Evolutionary conservation across 345 rosid genomes (phyloP), one percentile per base, ranked within the genome.

Genomic region (Pistacia integerrima): DNA sequence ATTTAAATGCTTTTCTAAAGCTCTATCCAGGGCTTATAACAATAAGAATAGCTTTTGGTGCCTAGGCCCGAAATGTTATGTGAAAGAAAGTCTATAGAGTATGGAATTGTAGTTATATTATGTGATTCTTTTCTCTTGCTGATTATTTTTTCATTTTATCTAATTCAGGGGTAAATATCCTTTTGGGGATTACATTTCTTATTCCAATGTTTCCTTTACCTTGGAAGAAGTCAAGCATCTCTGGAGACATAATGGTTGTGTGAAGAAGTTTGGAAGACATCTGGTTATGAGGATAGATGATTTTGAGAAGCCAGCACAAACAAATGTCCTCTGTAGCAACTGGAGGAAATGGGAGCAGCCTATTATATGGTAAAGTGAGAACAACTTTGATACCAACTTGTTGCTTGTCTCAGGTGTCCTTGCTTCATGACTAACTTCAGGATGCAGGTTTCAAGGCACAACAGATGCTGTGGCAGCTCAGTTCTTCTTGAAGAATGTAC

Each of bases 381-480:
- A 63, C 56, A 33, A 38, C 63, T 62, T 67, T 28, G 60, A 51
- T 56, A 58, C 69, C 17, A 11, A 57, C 62, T 13, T 67, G 14
- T n/a, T n/a, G 54, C 38, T 56, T 48, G 74, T 79, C 71, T 72
- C 17, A 4, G 41, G 33, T 74, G 17, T 41, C 4, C 22, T 57
- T 65, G 59, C 69, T 46, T 72, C 9, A 22, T 69, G 69, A 54
- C 73, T 77, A 58, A 33, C 69, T 55, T 67, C 54, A 11, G 64
- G 74, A 51, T 74, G 80, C 86, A 96, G 99, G 99, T 92, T 93
- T 78, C 98, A 91, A 80, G 90, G 90, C 68, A 93, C 99, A 49
- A 92, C 97, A n/a, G 97, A 96, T 79, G 98, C 99, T 69, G 89
- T 92, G 85, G 95, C 91, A 44, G 88, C 90, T 82, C 99, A 96